Percentiles rank a stretch among this genome's conserved stretches.
Conservation (phyloP, 495 filamentous ascomycete species). For the Penicillium cinerascens region DNA sequence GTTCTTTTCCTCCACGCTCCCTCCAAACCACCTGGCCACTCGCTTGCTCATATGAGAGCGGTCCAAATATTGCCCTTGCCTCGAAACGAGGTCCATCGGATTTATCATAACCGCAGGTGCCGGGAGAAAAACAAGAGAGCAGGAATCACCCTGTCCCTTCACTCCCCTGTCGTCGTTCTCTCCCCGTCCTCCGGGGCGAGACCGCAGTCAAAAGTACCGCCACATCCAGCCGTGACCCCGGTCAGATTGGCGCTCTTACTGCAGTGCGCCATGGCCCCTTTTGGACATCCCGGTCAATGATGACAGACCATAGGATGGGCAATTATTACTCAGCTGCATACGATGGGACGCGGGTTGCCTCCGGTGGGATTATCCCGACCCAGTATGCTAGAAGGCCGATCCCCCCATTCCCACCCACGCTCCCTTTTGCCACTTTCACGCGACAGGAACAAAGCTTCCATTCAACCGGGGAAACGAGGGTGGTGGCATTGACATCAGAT, state of each 20-base stretch:
- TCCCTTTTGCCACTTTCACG: neutral
- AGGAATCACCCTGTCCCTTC: neutral
- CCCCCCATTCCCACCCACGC: no score
- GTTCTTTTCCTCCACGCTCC: slow-evolving; percentile 16
- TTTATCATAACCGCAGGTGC: slow-evolving; percentile 21
- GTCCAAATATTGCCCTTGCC: neutral
- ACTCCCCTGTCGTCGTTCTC: neutral
- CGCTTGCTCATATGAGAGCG: slow-evolving; percentile 11
- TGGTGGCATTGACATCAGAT: neutral
- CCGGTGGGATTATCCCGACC: neutral
- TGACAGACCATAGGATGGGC: neutral
- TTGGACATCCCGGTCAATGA: neutral
- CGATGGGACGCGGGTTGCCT: neutral
- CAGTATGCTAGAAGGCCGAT: neutral
- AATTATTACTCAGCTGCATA: neutral
- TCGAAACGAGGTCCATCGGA: neutral
- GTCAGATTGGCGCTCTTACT: neutral
- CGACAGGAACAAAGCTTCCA: neutral
- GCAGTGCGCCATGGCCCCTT: neutral
- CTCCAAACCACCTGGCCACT: neutral
- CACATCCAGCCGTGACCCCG: neutral
- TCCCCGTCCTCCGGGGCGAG: neutral
- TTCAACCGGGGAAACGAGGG: neutral
- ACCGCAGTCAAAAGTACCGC: neutral
- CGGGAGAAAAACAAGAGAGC: slow-evolving; percentile 11